These are phyloP conservation scores for Musa beccarii DNA, from an alignment of 176 grass and related monocot species.

Conservation along the genomic window DNA sequence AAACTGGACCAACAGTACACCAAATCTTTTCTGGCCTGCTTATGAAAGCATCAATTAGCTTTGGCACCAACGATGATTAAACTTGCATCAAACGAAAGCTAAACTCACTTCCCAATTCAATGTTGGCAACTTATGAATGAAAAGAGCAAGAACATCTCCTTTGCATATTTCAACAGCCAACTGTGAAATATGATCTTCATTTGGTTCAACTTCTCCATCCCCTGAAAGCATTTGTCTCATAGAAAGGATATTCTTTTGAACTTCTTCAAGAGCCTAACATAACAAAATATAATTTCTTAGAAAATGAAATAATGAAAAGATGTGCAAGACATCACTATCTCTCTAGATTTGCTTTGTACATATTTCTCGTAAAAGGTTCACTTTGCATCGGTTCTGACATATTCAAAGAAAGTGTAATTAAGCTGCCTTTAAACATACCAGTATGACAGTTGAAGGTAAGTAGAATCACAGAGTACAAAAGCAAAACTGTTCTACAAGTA, in stretches of 20 bases:
- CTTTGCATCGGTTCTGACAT: too few relatives aligned
- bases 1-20: slow-evolving; percentile 80
- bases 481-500: neutral
- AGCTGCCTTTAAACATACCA: too few relatives aligned
- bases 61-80: neutral
- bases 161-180: slow-evolving; percentile 91
- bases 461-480: neutral
- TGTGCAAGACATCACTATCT: neutral
- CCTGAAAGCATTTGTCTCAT: slow-evolving; percentile 72
- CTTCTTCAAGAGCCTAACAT: slow-evolving; percentile 82
- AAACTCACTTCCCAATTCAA: slow-evolving; percentile 82
- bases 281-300: neutral
- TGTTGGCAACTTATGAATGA: slow-evolving; percentile 87
- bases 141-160: slow-evolving; percentile 66
- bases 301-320: neutral
- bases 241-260: slow-evolving; percentile 62
- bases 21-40: slow-evolving; percentile 91
- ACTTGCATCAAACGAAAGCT: neutral
- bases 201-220: slow-evolving; percentile 91
- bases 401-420: too few relatives aligned
- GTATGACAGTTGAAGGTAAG: neutral
- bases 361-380: neutral
- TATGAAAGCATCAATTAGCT: slow-evolving; percentile 6
- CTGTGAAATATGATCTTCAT: slow-evolving; percentile 73
- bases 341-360: neutral